Evolutionary conservation across 108 stramenopile genomes (phyloP), one percentile per base, ranked within the genome.

Genomic region (Licmophora abbreviata): DNA sequence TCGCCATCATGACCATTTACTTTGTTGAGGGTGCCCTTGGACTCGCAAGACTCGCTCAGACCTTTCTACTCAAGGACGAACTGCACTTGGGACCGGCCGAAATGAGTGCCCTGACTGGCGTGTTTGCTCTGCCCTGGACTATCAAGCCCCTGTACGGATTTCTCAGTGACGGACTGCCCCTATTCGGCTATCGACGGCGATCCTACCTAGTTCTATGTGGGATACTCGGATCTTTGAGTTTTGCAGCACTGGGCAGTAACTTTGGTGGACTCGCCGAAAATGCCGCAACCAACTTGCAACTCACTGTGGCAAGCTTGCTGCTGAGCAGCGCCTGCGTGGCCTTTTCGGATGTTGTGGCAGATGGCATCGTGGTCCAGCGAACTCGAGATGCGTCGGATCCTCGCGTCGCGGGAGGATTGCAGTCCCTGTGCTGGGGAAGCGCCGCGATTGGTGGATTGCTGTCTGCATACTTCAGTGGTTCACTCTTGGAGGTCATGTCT

Each of bases 21-120:
- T 95, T 97, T 58, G 92, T 95, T 7, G 93, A 97, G 55, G 96
- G 96, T n/a, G 93, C 94, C 9, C 53, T 97, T 18, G 93, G 92
- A 23, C 62, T 97, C 32, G 86, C 96, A 18, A 74, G 89, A 35
- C 59, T 97, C 27, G 92, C 96, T 41, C 85, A 89, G 56, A 95
- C 91, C 1, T 97, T 92, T 68, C 74, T 93, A 30, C 65, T 97
- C 5, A 97, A 97, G 56, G 93, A 97, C 64, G 85, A 93, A 50
- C 65, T 95, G n/a, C 76, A 86, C 41, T 65, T 97, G 31, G 85
- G 83, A 24, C 94, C 96, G 2, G 89, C 93, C 12, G 91, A 95
- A 57, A 37, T 90, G 35, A 78, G 83, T 11, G 94, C 93, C 23
- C 76, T 93, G 25, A 63, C 86, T 34, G 96, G 96, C 18, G 35